Conservation (phyloP, 805 yeast species). For the Metschnikowia dekortorum region DNA sequence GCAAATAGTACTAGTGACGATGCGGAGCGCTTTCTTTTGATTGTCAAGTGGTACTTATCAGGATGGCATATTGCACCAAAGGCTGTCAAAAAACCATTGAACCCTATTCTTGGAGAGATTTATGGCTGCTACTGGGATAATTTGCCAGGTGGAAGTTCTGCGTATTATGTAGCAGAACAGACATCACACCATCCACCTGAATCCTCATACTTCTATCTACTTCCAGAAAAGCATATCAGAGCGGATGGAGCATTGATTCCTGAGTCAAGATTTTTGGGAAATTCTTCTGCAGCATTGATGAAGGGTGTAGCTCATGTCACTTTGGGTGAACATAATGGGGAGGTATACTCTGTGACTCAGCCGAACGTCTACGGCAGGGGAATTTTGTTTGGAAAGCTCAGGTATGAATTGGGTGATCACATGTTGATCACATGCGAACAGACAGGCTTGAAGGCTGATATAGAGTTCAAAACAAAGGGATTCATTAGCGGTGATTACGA, state of each 20-base stretch:
- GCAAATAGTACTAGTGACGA: slow-evolving; percentile 63
- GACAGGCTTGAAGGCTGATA: slow-evolving; percentile 62
- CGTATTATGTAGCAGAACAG: slow-evolving; percentile 88
- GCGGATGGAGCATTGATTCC: slow-evolving; percentile 90
- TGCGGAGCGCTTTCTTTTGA: slow-evolving; percentile 62
- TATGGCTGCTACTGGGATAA: slow-evolving; percentile 92
- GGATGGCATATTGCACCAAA: slow-evolving; percentile 99
- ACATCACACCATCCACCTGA: slow-evolving; percentile 99
- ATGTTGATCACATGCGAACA: slow-evolving; percentile 66
- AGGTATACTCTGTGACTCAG: slow-evolving; percentile 79
- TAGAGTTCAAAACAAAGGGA: slow-evolving; percentile 94
- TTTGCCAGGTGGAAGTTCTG: slow-evolving; percentile 58
- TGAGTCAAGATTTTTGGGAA: slow-evolving; percentile 83
- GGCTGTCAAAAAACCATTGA: slow-evolving; percentile 95
- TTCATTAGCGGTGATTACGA: slow-evolving; percentile 90
- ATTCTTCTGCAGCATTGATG: slow-evolving; percentile 96
- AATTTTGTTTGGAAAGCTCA: slow-evolving; percentile 82
- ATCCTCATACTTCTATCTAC: slow-evolving; percentile 83
- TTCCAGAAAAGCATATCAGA: slow-evolving; percentile 75
- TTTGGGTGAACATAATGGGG: slow-evolving; percentile 59
- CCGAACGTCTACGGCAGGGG: slow-evolving; percentile 96
- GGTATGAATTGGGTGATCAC: slow-evolving; percentile 90
- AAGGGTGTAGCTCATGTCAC: slow-evolving; percentile 78
- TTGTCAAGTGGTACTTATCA: slow-evolving; percentile 86
- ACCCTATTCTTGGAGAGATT: slow-evolving; percentile 90